Conservation (phyloP, 2,329 filamentous ascomycete species). For the Elsinoe arachidis region DNA sequence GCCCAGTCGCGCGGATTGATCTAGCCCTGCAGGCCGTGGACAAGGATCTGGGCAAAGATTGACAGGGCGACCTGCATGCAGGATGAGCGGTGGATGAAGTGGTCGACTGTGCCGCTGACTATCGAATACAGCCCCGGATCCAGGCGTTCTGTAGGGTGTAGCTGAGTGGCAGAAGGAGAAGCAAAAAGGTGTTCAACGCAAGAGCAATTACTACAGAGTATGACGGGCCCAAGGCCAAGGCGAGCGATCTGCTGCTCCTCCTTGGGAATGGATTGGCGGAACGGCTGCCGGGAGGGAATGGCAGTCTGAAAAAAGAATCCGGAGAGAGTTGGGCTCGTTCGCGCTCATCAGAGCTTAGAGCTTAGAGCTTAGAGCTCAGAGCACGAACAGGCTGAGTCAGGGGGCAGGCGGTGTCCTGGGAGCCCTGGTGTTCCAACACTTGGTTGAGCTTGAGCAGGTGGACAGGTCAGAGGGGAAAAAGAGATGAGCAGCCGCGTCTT, state of each 20-base stretch:
- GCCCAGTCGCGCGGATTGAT: not conserved
- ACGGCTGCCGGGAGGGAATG: not conserved
- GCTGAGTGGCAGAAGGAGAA: not conserved
- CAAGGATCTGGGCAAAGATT: conserved; percentile 1
- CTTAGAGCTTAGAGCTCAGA: not conserved
- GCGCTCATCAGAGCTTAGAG: no score
- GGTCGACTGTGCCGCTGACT: conserved; percentile 2
- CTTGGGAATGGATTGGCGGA: not conserved
- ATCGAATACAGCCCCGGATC: conserved; percentile 4
- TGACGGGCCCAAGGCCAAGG: not conserved
- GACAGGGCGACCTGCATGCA: conserved; percentile 4
- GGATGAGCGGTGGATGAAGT: not conserved
- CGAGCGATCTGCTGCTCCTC: conserved; percentile 1
- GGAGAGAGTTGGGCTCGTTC: not conserved
- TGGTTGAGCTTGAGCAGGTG: not conserved
- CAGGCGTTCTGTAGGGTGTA: not conserved
- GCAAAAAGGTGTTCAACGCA: no score
- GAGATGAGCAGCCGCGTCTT: conserved; percentile 1
- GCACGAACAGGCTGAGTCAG: not conserved
- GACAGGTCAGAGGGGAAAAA: not conserved
- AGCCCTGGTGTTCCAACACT: not conserved
- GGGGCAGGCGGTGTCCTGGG: not conserved
- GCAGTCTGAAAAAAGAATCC: not conserved
- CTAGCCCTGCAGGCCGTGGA: not conserved
- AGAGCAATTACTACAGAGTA: no score